Conservation (phyloP, 75 land plant species). For the Ceratopteris richardii region DNA sequence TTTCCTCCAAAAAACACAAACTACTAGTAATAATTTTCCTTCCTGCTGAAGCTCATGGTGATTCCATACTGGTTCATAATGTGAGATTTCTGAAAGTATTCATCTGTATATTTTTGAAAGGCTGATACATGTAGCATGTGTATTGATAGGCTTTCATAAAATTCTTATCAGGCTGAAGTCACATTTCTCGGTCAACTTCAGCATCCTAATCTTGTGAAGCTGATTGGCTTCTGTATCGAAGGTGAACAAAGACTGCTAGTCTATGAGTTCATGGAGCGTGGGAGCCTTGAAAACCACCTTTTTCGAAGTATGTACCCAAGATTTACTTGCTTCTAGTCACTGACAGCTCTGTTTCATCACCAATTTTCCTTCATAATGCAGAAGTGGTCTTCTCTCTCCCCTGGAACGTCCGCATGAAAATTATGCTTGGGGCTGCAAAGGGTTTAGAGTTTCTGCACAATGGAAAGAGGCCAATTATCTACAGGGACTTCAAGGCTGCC, state of each 20-base stretch:
- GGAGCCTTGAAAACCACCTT: conserved; percentile 14
- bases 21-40: too few species aligned
- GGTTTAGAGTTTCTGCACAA: conserved; percentile 55
- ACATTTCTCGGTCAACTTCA: conserved; percentile 7
- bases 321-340: not conserved
- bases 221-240: conserved; percentile 12
- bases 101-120: too few species aligned
- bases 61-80: too few species aligned
- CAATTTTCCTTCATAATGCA: not conserved
- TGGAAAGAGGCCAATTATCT: conserved; percentile 41
- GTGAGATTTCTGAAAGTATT: too few species aligned
- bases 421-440: conserved; percentile 21
- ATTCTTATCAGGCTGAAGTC: conserved; percentile 6
- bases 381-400: conserved; percentile 8
- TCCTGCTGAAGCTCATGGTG: too few species aligned
- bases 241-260: conserved; percentile 5
- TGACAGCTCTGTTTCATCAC: not conserved
- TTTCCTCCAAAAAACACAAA: too few species aligned
- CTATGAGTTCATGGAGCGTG: conserved; percentile 10
- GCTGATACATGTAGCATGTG: too few species aligned
- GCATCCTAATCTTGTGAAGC: conserved; percentile 14
- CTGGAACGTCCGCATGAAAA: conserved; percentile 59
- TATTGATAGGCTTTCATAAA: not conserved
- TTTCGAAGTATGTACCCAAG: conserved; percentile 4
- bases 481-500: conserved; percentile 34